Evolutionary conservation across 2,329 filamentous ascomycete genomes (phyloP).

Genomic region (Emydomyces testavorans): DNA sequence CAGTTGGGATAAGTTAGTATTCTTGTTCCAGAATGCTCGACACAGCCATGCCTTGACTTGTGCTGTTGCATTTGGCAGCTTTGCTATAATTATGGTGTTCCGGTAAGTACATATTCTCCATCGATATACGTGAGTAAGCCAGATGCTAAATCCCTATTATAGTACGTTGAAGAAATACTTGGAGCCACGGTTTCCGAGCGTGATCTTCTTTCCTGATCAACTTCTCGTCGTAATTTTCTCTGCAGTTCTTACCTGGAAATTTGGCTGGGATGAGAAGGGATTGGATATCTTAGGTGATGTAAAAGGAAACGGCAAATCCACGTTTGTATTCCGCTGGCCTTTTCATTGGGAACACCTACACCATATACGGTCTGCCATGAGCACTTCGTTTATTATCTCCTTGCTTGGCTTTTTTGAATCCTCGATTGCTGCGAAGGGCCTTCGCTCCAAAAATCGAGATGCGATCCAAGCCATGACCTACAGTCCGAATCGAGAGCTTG

Average conservation of each 20-base stretch:
- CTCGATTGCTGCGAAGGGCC: conserved; percentile 84
- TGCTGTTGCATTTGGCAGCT: conserved; percentile 64
- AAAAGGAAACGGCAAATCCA: conserved; percentile 55
- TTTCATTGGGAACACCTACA: conserved; percentile 65
- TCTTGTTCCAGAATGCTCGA: conserved; percentile 56
- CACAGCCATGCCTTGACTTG: conserved; percentile 64
- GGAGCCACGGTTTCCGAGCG: conserved; percentile 63
- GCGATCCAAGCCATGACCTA: conserved; percentile 68
- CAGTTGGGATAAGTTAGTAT: conserved; percentile 72
- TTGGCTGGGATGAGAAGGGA: conserved; percentile 67
- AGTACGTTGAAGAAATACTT: conserved; percentile 72
- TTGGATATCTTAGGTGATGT: conserved; percentile 75
- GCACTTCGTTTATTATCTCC: conserved; percentile 84
- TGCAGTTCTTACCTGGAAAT: conserved; percentile 63
- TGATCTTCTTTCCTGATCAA: conserved; percentile 85
- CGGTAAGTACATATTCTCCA: conserved; percentile 47
- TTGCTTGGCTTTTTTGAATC: conserved; percentile 98
- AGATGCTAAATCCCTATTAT: background rate
- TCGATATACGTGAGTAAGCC: background rate
- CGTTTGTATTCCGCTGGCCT: conserved; percentile 77
- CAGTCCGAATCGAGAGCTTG: conserved; percentile 84
- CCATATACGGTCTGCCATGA: conserved; percentile 75
- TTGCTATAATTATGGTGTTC: conserved; percentile 81
- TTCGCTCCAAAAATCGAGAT: conserved; percentile 52
- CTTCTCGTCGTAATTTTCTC: conserved; percentile 81